Percentiles rank a stretch among this genome's conserved stretches.
Evolutionary conservation across 163 green algal genomes (phyloP).

Genomic region (Chlamydomonas reinhardtii): DNA sequence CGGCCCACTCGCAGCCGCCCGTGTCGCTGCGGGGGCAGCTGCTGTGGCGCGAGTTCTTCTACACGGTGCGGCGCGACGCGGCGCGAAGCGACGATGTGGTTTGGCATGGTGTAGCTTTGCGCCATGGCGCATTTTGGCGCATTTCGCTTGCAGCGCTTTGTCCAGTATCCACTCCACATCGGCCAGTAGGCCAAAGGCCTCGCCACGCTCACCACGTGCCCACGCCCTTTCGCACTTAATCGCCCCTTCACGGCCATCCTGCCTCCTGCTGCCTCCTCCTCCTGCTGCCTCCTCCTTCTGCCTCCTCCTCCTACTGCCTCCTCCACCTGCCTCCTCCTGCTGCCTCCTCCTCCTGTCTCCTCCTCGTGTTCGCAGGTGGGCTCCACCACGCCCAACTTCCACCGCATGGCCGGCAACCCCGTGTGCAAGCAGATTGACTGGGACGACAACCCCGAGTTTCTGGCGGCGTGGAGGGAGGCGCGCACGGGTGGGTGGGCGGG

Average conservation of each 20-base stretch:
- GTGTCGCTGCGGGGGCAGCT: conserved; percentile 93
- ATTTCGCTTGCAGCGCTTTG: no score
- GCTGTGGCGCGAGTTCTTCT: conserved; percentile 97
- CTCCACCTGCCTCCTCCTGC: background rate
- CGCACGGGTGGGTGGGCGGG: conserved; percentile 22
- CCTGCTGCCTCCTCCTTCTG: no score
- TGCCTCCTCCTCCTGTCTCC: no score
- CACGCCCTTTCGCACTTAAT: no score
- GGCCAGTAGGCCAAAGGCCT: no score
- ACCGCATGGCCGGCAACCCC: conserved; percentile 87
- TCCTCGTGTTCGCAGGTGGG: conserved; percentile 54
- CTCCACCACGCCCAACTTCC: conserved; percentile 74
- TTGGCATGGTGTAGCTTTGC: no score
- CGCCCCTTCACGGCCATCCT: no score
- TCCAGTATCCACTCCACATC: no score
- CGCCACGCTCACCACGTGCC: no score
- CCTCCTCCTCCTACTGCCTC: no score
- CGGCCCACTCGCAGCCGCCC: conserved; percentile 87
- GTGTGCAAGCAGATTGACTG: conserved; percentile 85
- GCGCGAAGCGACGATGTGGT: background rate
- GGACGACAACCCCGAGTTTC: conserved; percentile 67
- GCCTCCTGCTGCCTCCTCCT: no score
- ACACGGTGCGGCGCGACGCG: conserved; percentile 64
- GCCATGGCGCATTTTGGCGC: no score
- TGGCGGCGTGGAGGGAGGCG: conserved; percentile 77